Evolutionary conservation across 352 stramenopile genomes (phyloP), one percentile per base, ranked within the genome.

Genomic region (Pythium insidiosum): DNA sequence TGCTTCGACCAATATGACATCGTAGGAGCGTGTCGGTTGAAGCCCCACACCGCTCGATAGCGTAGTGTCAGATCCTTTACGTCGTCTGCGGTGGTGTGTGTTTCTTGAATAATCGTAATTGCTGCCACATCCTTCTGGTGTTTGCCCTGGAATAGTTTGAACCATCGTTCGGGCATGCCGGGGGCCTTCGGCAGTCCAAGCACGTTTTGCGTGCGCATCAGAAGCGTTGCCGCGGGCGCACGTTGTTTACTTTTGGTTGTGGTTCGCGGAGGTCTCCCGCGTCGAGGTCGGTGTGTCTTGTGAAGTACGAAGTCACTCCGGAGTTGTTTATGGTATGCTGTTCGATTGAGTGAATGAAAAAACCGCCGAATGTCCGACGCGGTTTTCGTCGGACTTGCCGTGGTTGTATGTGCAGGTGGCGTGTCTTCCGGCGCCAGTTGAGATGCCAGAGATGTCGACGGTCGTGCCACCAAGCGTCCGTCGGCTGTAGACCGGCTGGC

Each of bases 1-100:
- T 30, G 5, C 25, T 9, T 19, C 10, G 39, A 26, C 39, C 39
- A 46, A 20, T 46, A 37, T 18, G 39, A 46, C 24, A 46, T 36
- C 5, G 11, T n/a, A 11, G 11, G 4, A 1, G 25, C 39, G 39
- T 46, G 24, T 4, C 25, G 24, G 2, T 15, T 37, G 39, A 46
- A 46, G 15, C 21, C 22, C 39, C 39, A 46, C 6, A 16, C 6
- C 19, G 39, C 39, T 25, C 39, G 6, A 28, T 46, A 31, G 6
- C 26, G 9, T 3, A 15, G 25, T 26, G n/a, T 1, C 4, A 46
- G 22, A 10, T 37, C 25, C 6, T 4, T 6, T 6, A 6, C n/a
- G 2, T 46, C 39, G 3, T 15, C 2, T 1, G 23, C 11, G 10
- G 2, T 23, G 1, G 16, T 28, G 25, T 46, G 39, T 5, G 39